Evolutionary conservation across 2,329 filamentous ascomycete genomes (phyloP), one percentile per base, ranked within the genome.

Genomic region (Sporothrix globosa): DNA sequence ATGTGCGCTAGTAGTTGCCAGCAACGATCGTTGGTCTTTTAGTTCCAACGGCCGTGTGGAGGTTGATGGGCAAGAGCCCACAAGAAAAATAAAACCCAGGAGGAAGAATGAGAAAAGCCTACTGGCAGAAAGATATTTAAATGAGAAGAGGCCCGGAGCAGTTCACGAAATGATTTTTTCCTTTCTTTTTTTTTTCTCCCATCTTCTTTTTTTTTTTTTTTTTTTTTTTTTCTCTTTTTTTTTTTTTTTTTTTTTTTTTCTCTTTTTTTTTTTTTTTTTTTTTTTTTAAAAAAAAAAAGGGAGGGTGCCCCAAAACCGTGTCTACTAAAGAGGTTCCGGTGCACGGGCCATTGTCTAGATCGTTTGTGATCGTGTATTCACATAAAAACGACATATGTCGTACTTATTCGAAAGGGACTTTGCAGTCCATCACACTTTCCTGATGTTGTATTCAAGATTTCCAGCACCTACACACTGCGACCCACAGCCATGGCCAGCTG

Each of bases 1-100:
- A 4, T n/a, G 56, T 60, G 56, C 54, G 54, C 56, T 60, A 60
- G 56, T 60, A 19, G 30, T n/a, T 60, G 56, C 41, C 56, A 41
- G 30, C 56, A 41, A 11, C n/a, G 34, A 41, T 30, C 34, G 21
- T 21, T 21, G 56, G 56, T 60, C 54, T 58, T 30, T 58, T 58
- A 30, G 54, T 41, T 60, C 5, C 56, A 60, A 60, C 56, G 34
- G 30, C 56, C 21, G 27, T 30, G 27, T 30, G 27, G 27, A 30
- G 27, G 27, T 30, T 30, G 27, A 4, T 4, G 27, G 27, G 27
- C 27, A 2, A 30, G n/a, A n/a, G n/a, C n/a, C n/a, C n/a, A n/a
- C n/a, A n/a, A n/a, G n/a, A n/a, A n/a, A n/a, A n/a, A n/a, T n/a
- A n/a, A n/a, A n/a, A n/a, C n/a, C n/a, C n/a, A n/a, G n/a, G n/a